Evolutionary conservation across 176 grass and related monocot species (phyloP), one percentile per base, ranked within the genome.

Genomic region (Cymbopogon citratus): DNA sequence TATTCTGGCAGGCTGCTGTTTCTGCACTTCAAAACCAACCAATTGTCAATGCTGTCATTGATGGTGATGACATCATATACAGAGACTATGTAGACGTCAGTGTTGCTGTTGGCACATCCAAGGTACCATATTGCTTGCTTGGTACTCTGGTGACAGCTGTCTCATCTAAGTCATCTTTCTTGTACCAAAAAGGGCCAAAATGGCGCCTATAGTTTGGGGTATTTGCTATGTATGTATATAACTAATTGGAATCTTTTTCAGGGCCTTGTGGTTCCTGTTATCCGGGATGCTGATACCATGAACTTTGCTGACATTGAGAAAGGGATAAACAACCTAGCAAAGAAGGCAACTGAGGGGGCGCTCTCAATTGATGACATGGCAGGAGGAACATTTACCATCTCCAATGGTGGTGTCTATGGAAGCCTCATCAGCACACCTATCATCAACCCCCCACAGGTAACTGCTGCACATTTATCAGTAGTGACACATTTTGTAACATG

Each of bases 31-130:
- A 98, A 84, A 93, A 91, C 84, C 95, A 98, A 71, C 95, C 95
- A 59, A 86, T 98, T 10, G 91, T 98, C 45, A 95, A 98, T 84
- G 92, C 95, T 71, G 92, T 98, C 62, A 98, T 98, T 19, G 92
- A 98, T 28, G 92, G 95, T 5, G 95, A 98, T 86, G 95, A 98
- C 69, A 98, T 98, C 66, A 93, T 98, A 85, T 98, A 93, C 65
- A 90, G 95, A 65, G 95, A 98, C 81, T 98, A 98, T 3, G 46
- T 98, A 23, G 92, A 98, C 9, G 72, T 98, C 69, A 95, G 95
- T 72, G 91, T 98, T 82, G 95, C 92, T 74, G 95, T 98, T 81
- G 95, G 95, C 76, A 98, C 95, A 78, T 86, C 92, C 25, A 48
- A 48, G 45, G 13, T 48, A 48, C 24, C 15, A 56, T 25, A 11